Evolutionary conservation across 352 stramenopile genomes (phyloP).

Genomic region (Hyaloperonospora arabidopsidis): DNA sequence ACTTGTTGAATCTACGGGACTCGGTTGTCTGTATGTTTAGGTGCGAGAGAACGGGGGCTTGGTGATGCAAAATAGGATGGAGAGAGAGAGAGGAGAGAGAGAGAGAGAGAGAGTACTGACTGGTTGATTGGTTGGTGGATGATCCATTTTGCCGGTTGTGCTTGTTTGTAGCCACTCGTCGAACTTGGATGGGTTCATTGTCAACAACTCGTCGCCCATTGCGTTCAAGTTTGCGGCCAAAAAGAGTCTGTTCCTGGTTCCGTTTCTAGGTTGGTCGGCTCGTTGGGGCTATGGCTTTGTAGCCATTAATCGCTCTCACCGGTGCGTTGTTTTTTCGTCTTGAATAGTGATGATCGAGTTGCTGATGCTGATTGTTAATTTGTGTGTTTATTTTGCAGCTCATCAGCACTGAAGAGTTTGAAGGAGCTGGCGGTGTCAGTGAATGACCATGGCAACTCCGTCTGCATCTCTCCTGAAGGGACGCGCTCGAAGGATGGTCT

Average conservation of each 20-base stretch:
- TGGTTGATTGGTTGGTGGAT: constrained; percentile 5
- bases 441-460: constrained; percentile 62
- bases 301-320: constrained; percentile 68
- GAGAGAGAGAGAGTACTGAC: neutral
- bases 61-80: neutral
- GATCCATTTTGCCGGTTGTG: neutral
- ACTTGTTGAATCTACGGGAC: constrained; percentile 47
- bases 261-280: constrained; percentile 63
- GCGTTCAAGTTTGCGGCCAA: constrained; percentile 82
- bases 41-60: constrained; percentile 17
- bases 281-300: constrained; percentile 77
- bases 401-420: constrained; percentile 55
- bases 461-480: constrained; percentile 78
- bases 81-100: no score
- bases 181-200: constrained; percentile 78
- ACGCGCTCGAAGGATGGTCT: constrained; percentile 77
- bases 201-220: constrained; percentile 60
- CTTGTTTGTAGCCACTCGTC: constrained; percentile 50
- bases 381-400: constrained; percentile 17
- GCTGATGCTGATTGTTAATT: constrained; percentile 7
- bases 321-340: constrained; percentile 25
- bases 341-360: neutral
- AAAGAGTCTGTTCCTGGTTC: constrained; percentile 77
- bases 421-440: constrained; percentile 61
- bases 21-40: constrained; percentile 81